Conservation (phyloP, 2,329 filamentous ascomycete species). For the Neopestalotiopsis clavispora region DNA sequence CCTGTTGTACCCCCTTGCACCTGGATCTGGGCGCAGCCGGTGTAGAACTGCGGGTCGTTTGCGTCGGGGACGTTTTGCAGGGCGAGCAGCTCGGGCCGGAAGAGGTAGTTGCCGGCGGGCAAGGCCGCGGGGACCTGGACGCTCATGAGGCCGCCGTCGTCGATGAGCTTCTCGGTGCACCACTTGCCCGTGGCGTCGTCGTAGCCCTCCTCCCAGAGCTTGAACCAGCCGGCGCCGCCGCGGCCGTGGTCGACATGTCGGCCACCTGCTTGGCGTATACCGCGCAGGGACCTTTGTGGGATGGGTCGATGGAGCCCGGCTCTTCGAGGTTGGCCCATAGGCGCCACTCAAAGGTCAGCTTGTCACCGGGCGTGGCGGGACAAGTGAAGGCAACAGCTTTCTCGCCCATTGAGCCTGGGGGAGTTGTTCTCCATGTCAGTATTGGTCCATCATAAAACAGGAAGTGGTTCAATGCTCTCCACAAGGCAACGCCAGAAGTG, state of each 20-base stretch:
- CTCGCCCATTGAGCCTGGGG: constrained; percentile 47
- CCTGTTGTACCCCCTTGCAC: constrained; percentile 51
- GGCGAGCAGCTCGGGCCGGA: constrained; percentile 71
- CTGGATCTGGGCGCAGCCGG: constrained; percentile 74
- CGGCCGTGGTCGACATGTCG: constrained; percentile 56
- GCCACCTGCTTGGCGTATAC: constrained; percentile 75
- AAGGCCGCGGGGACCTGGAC: constrained; percentile 66
- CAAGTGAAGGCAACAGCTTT: constrained; percentile 54
- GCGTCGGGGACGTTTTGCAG: constrained; percentile 63
- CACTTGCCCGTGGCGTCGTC: constrained; percentile 59
- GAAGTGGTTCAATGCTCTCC: too few species aligned
- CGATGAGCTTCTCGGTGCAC: constrained; percentile 74
- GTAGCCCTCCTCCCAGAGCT: constrained; percentile 75
- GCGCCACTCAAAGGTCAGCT: constrained; percentile 71
- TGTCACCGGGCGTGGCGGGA: constrained; percentile 54
- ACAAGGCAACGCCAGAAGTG: constrained; percentile 13
- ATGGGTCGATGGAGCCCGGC: constrained; percentile 61
- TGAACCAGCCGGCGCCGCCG: constrained; percentile 77
- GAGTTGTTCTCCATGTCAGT: constrained; percentile 24
- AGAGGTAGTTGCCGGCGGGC: constrained; percentile 71
- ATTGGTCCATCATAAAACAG: not conserved
- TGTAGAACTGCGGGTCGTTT: constrained; percentile 73
- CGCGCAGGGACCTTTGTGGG: constrained; percentile 66
- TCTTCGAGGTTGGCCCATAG: constrained; percentile 59
- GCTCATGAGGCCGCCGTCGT: constrained; percentile 66